Evolutionary conservation across 1,139 yeast species (phyloP).

Genomic region (Yamadazyma taylorii): DNA sequence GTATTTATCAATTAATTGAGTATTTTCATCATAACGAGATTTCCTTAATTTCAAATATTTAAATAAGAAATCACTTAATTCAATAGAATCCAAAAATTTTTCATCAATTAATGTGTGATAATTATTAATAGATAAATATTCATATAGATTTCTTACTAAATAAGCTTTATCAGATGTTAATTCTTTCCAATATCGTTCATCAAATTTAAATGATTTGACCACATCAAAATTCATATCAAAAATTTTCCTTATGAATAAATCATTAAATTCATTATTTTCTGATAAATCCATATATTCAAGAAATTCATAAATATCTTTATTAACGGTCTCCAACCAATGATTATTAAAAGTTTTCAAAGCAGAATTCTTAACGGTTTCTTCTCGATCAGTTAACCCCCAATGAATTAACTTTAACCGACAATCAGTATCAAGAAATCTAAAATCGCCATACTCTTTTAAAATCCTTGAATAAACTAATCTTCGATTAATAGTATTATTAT

Average conservation of each 20-base stretch:
- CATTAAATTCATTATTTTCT: constrained; percentile 64
- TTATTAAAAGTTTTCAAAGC: constrained; percentile 69
- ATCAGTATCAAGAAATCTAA: constrained; percentile 54
- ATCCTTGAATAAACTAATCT: constrained; percentile 70
- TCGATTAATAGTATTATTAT: constrained; percentile 69
- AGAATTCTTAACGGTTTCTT: constrained; percentile 67
- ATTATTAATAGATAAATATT: constrained; percentile 57
- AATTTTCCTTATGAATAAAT: constrained; percentile 61
- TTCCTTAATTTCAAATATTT: constrained; percentile 52
- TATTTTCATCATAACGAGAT: constrained; percentile 32
- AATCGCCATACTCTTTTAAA: constrained; percentile 67
- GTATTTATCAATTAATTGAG: constrained; percentile 20
- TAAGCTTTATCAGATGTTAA: constrained; percentile 77
- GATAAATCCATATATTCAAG: constrained; percentile 70
- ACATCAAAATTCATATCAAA: constrained; percentile 65
- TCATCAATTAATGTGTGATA: constrained; percentile 62
- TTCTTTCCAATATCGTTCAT: constrained; percentile 62
- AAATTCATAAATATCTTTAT: constrained; percentile 71
- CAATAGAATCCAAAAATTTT: constrained; percentile 79
- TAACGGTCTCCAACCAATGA: constrained; percentile 69
- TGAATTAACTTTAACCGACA: constrained; percentile 65
- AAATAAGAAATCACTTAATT: constrained; percentile 58
- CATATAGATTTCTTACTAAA: constrained; percentile 65
- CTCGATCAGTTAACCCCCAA: constrained; percentile 91
- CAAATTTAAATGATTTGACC: constrained; percentile 56